phyloP scores from a whole-genome alignment of 108 stramenopile genomes.

The Skeletonema menzelii region DNA sequence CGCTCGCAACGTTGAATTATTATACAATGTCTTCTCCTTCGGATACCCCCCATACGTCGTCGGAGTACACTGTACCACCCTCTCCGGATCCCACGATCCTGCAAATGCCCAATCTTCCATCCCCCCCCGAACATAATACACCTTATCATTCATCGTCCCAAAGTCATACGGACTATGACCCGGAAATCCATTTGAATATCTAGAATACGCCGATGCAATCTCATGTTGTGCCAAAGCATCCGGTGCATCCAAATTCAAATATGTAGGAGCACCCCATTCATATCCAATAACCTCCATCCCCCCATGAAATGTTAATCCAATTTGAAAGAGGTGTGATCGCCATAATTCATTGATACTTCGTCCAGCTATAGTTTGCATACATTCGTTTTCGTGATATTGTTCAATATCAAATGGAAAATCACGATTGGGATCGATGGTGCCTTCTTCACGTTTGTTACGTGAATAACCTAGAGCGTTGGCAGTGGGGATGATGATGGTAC shows the following conservation, averaged over 20 bases:
- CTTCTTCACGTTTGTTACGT: conserved; percentile 48
- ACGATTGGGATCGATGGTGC: conserved; percentile 83
- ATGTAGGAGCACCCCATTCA: conserved; percentile 85
- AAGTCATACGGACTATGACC: conserved; percentile 46
- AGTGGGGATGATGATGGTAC: conserved; percentile 69
- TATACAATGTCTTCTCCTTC: conserved; percentile 60
- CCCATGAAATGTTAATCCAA: conserved; percentile 89
- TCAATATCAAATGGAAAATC: conserved; percentile 84
- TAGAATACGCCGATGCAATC: conserved; percentile 47
- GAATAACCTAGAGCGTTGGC: conserved; percentile 83
- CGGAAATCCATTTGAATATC: conserved; percentile 51
- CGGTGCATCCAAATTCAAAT: conserved; percentile 44
- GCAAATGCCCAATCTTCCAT: conserved; percentile 98
- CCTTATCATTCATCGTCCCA: conserved; percentile 83
- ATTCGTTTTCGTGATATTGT: conserved; percentile 23
- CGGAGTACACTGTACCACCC: conserved; percentile 65
- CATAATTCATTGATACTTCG: conserved; percentile 84
- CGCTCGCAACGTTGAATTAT: conserved; percentile 76
- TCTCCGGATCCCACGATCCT: conserved; percentile 87
- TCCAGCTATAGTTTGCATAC: conserved; percentile 87
- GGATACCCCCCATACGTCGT: conserved; percentile 59
- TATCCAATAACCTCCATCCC: conserved; percentile 91
- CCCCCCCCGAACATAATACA: conserved; percentile 96
- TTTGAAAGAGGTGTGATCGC: conserved; percentile 76
- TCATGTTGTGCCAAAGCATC: conserved; percentile 55